These are phyloP conservation scores for Hypoxylon sp. DNA, from an alignment of 2,329 filamentous ascomycete genomes.

Conservation along the genomic window DNA sequence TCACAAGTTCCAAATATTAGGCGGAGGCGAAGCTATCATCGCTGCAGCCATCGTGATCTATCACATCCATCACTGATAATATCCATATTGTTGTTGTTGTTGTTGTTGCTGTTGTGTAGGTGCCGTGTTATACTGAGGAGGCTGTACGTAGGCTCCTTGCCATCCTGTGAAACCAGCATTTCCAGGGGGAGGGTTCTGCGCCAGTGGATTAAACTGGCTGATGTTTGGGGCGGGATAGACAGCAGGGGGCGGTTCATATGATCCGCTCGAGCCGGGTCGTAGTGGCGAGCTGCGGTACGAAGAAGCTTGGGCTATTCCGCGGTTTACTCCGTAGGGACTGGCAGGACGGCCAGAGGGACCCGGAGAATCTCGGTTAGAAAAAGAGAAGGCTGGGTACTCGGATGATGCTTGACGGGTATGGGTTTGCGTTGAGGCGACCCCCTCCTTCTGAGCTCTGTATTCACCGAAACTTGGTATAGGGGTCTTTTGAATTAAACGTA, in stretches of 20 bases:
- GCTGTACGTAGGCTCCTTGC: constrained; percentile 44
- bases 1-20: constrained; percentile 7
- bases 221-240: constrained; percentile 51
- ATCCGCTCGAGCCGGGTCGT: constrained; percentile 63
- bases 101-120: constrained; percentile 23
- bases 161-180: constrained; percentile 48
- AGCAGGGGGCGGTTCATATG: constrained; percentile 60
- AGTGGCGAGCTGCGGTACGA: constrained; percentile 68
- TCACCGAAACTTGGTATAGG: constrained; percentile 73
- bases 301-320: constrained; percentile 58
- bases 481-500: constrained; percentile 79
- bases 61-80: constrained; percentile 19
- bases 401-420: constrained; percentile 61
- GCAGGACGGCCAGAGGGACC: constrained; percentile 57
- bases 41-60: background rate
- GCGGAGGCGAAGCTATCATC: background rate
- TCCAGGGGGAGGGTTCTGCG: constrained; percentile 39
- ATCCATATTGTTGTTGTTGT: constrained; percentile 41
- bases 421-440: constrained; percentile 49
- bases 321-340: constrained; percentile 62
- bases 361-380: constrained; percentile 50
- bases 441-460: constrained; percentile 62
- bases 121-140: constrained; percentile 35
- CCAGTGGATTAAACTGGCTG: constrained; percentile 50
- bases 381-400: constrained; percentile 57